Conservation (phyloP, 1,284 basidiomycete species). For the Pseudozyma thailandica region DNA sequence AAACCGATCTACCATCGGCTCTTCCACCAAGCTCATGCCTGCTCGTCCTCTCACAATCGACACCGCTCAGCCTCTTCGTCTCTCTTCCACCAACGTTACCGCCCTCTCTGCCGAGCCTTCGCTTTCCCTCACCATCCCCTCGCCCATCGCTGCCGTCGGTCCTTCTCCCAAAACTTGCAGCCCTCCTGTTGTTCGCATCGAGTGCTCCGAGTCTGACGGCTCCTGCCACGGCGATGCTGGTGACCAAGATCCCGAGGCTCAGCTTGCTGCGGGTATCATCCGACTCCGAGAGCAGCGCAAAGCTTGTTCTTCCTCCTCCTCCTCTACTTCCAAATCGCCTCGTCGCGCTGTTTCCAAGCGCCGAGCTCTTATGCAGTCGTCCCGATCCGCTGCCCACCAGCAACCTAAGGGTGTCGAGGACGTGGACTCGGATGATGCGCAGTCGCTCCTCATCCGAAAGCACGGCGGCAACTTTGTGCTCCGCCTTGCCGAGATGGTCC, state of each 20-base stretch:
- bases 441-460: constrained; percentile 26
- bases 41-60: constrained; percentile 50
- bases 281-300: constrained; percentile 35
- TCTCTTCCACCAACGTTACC: constrained; percentile 27
- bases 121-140: constrained; percentile 6
- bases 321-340: neutral
- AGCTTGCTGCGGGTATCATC: constrained; percentile 55
- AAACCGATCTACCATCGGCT: constrained; percentile 20
- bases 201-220: constrained; percentile 55
- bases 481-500: constrained; percentile 39
- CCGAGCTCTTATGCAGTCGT: neutral
- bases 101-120: constrained; percentile 10
- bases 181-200: constrained; percentile 34
- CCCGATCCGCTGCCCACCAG: constrained; percentile 1
- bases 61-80: constrained; percentile 47
- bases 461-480: constrained; percentile 38
- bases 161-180: constrained; percentile 21
- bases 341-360: constrained; percentile 9
- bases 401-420: constrained; percentile 10
- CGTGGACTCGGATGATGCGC: constrained; percentile 32
- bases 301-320: neutral
- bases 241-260: constrained; percentile 57
- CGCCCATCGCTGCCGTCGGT: constrained; percentile 9
- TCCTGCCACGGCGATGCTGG: constrained; percentile 60
- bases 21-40: constrained; percentile 30